Percentiles rank a stretch among this genome's conserved stretches.
phyloP scores from a whole-genome alignment of 257 asterid genomes.

The Rubia yunnanensis region DNA sequence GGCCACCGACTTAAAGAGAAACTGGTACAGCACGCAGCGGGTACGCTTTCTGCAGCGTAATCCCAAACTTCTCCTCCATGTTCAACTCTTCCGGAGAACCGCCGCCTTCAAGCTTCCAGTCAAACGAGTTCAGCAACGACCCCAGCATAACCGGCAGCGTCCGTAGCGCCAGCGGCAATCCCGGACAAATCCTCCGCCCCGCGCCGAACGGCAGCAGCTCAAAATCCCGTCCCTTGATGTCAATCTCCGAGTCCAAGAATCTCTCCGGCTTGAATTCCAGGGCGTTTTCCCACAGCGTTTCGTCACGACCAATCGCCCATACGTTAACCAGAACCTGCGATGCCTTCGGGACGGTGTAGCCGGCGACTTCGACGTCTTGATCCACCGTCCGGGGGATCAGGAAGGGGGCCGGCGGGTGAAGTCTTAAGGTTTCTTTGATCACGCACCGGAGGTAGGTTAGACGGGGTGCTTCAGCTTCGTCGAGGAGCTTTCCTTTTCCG shows the following conservation, averaged over 20 bases:
- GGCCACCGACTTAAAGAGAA: not conserved
- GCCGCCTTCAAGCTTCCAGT: slow-evolving; percentile 27
- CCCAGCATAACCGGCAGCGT: slow-evolving; percentile 23
- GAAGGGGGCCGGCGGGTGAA: slow-evolving; percentile 23
- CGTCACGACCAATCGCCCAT: slow-evolving; percentile 31
- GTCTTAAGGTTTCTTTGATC: slow-evolving; percentile 23
- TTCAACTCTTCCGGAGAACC: slow-evolving; percentile 20
- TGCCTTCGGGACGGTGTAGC: slow-evolving; percentile 14
- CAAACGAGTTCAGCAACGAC: slow-evolving; percentile 18
- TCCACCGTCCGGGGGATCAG: slow-evolving; percentile 22
- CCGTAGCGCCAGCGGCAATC: slow-evolving; percentile 23
- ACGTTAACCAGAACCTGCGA: slow-evolving; percentile 23
- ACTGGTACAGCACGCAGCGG: slow-evolving; percentile 20
- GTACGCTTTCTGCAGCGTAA: slow-evolving; percentile 20
- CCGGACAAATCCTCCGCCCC: slow-evolving; percentile 28
- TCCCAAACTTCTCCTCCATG: slow-evolving; percentile 28
- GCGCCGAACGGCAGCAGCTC: slow-evolving; percentile 33
- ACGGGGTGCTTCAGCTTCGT: slow-evolving; percentile 14
- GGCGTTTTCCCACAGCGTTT: slow-evolving; percentile 15
- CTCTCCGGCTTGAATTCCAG: slow-evolving; percentile 25
- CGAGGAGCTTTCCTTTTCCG: slow-evolving; percentile 16
- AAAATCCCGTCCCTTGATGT: slow-evolving; percentile 24
- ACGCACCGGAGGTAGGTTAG: slow-evolving; percentile 23
- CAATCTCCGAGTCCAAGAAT: slow-evolving; percentile 19
- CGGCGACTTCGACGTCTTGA: slow-evolving; percentile 18